Conservation (phyloP, 2,329 filamentous ascomycete species). For the Cercospora citrullina region DNA sequence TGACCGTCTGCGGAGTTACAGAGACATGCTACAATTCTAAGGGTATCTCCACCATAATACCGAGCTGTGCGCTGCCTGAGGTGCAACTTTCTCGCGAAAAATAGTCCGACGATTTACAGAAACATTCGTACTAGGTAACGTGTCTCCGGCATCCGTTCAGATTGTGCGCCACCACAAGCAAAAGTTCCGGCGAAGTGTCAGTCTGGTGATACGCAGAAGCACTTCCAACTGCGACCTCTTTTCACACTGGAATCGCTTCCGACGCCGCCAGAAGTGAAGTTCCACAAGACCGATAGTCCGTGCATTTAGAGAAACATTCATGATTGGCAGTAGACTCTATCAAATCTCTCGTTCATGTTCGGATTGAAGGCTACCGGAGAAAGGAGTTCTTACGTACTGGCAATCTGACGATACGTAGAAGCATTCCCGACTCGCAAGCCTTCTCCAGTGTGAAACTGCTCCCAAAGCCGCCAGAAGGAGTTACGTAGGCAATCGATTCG, state of each 20-base stretch:
- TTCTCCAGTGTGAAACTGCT: no score
- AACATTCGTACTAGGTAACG: not conserved
- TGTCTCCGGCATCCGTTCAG: not conserved
- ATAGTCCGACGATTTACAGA: not conserved
- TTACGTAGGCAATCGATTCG: no score
- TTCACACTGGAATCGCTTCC: not conserved
- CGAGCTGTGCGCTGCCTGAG: not conserved
- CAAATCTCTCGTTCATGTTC: no score
- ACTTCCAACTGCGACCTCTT: not conserved
- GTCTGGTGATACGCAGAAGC: not conserved
- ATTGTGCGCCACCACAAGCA: not conserved
- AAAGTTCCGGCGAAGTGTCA: not conserved
- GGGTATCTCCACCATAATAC: not conserved
- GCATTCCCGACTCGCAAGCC: no score
- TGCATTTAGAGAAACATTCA: not conserved
- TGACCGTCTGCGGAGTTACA: not conserved
- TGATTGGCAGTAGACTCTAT: not conserved
- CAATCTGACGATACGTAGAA: no score
- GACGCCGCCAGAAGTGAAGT: not conserved
- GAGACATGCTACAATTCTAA: not conserved
- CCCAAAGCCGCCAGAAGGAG: no score
- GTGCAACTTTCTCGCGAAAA: not conserved
- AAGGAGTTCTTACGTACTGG: no score
- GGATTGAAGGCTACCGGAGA: no score
- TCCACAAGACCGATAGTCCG: not conserved